A percentile compares a stretch with the other conserved stretches of the same genome.
phyloP scores from a whole-genome alignment of 495 filamentous ascomycete genomes.

The Usnea hakonensis region DNA sequence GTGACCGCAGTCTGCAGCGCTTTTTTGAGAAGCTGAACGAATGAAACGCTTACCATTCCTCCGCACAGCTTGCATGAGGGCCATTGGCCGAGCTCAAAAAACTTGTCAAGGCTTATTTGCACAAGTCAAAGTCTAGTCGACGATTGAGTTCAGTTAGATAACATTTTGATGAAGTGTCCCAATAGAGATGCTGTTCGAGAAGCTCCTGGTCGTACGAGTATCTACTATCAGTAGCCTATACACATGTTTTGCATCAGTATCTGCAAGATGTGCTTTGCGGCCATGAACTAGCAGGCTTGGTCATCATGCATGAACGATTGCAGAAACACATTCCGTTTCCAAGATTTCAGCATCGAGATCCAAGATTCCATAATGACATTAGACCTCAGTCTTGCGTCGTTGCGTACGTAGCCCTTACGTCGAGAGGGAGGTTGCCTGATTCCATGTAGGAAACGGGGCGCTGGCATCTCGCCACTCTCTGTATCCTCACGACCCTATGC shows the following conservation, averaged over 20 bases:
- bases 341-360: no score
- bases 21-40: not conserved
- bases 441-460: not conserved
- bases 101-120: not conserved
- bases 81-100: not conserved
- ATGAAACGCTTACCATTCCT: slow-evolving; percentile 3
- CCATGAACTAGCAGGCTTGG: not conserved
- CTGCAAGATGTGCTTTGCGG: not conserved
- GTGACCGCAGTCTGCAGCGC: not conserved
- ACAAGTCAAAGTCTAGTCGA: not conserved
- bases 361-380: not conserved
- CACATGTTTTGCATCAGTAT: not conserved
- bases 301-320: not conserved
- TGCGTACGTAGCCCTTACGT: not conserved
- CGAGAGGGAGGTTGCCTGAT: not conserved
- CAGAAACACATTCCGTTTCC: not conserved
- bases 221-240: no score
- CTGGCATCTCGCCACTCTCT: not conserved
- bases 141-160: not conserved
- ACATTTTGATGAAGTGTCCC: not conserved
- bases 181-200: not conserved
- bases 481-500: not conserved
- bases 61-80: not conserved
- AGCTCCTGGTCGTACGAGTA: not conserved
- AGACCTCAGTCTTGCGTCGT: not conserved